Evolutionary conservation across 2,329 filamentous ascomycete species (phyloP), one percentile per base, ranked within the genome.

Genomic region (Drechslerella coelobrocha): DNA sequence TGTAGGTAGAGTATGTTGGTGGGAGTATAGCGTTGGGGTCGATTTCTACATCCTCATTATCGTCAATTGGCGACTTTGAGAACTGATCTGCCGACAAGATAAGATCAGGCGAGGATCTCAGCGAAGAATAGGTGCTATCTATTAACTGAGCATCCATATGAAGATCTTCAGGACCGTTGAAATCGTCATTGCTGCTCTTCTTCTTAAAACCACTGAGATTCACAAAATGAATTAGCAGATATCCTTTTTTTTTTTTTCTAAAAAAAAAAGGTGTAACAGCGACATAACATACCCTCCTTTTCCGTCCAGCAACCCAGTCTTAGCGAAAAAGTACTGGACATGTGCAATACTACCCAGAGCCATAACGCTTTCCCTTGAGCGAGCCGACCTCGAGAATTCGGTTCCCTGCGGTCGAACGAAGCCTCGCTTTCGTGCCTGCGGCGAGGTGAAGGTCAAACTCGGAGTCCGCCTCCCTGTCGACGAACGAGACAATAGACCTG

Each of bases 1-100:
- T 92, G 79, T 97, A 99, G 2, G 94, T 99, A 83, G 92, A 97
- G 41, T 93, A 91, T 0, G 94, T 99, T 0, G 94, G 94, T n/a
- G 94, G 93, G 2, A 97, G 86, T 86, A 99, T 93, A 71, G 88
- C 84, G 27, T 86, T 85, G 68, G 91, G 89, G 19, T 83, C 82
- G 66, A 88, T 85, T 29, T 86, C 84, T 76, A 85, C 85, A 57
- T 87, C 85, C 45, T 86, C 81, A 52, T 77, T 79, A 72, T 79
- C 77, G 82, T 80, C n/a, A 83, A 72, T 69, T 2, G 74, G 74
- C 6, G 76, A 78, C 53, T 75, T 85, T 51, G 82, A 84, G 72
- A 83, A 83, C 72, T 82, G 78, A 57, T 79, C 79, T 45, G 56
- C 59, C 10, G 74, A 68, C 10, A 80, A 79, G 8, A 78, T 77